Evolutionary conservation across 768 basidiomycete genomes (phyloP).

Genomic region (Pleurotus djamor): DNA sequence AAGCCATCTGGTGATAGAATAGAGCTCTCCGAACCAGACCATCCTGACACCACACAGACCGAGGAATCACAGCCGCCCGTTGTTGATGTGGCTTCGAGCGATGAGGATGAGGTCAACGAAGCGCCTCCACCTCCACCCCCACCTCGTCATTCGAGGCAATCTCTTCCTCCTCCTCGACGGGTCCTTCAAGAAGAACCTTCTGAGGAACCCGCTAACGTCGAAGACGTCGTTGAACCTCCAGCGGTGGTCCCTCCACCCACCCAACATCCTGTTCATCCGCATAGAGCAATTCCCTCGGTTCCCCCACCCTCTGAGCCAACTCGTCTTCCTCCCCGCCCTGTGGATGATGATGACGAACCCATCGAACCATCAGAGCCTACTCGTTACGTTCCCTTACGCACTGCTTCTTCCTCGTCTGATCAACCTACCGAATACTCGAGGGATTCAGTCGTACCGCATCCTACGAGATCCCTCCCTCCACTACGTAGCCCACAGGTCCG

Average conservation of each 20-base stretch:
- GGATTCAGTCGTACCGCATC: not conserved
- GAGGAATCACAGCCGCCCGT: not conserved
- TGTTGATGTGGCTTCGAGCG: not conserved
- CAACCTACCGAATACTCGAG: not conserved
- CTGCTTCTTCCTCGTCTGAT: not conserved
- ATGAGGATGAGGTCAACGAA: not conserved
- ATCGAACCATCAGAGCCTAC: not conserved
- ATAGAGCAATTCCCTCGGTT: constrained; percentile 5
- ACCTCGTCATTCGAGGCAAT: constrained; percentile 10
- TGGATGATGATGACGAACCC: not conserved
- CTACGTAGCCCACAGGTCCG: constrained; percentile 5
- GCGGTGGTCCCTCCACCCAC: constrained; percentile 5
- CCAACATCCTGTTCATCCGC: constrained; percentile 9
- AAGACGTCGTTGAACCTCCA: constrained; percentile 6
- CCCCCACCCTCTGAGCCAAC: constrained; percentile 7
- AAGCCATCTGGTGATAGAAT: not conserved
- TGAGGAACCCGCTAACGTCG: constrained; percentile 4
- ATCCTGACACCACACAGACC: not conserved
- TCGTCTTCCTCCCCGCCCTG: constrained; percentile 1
- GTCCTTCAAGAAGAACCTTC: constrained; percentile 8
- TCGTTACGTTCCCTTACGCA: not conserved
- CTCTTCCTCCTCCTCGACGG: constrained; percentile 18
- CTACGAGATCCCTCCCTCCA: not conserved
- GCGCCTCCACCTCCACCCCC: not conserved
- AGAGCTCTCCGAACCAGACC: not conserved